Percentiles rank a stretch among this genome's conserved stretches.
Conservation (phyloP, 2,329 filamentous ascomycete genomes). For the Incumbomyces lentus region DNA sequence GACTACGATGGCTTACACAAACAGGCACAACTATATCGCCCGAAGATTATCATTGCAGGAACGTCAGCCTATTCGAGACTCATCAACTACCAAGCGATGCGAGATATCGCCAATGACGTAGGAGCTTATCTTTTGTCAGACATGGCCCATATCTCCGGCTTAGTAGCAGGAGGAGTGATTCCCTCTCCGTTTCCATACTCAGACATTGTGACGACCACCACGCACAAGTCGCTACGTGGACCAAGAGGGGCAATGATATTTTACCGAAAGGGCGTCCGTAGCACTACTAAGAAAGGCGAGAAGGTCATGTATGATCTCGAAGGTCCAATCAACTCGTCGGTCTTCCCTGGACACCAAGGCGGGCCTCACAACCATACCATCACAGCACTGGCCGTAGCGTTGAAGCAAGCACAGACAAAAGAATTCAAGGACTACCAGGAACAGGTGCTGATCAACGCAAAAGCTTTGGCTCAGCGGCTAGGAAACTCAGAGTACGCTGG, state of each 20-base stretch:
- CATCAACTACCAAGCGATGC: slow-evolving; percentile 90
- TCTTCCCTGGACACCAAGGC: slow-evolving; percentile 96
- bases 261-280: slow-evolving; percentile 84
- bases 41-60: slow-evolving; percentile 90
- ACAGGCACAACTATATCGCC: slow-evolving; percentile 76
- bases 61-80: slow-evolving; percentile 92
- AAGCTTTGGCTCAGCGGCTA: slow-evolving; percentile 59
- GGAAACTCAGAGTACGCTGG: slow-evolving; percentile 63
- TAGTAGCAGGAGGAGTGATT: slow-evolving; percentile 84
- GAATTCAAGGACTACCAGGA: slow-evolving; percentile 92
- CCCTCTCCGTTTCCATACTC: slow-evolving; percentile 80
- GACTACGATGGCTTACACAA: slow-evolving; percentile 90
- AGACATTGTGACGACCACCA: slow-evolving; percentile 95
- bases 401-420: slow-evolving; percentile 81
- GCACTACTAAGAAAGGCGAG: slow-evolving; percentile 76
- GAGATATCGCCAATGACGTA: slow-evolving; percentile 78
- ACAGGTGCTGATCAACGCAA: slow-evolving; percentile 80
- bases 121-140: slow-evolving; percentile 89
- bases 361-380: slow-evolving; percentile 99
- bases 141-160: slow-evolving; percentile 93
- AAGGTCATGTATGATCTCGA: slow-evolving; percentile 85
- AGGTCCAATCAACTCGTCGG: slow-evolving; percentile 84
- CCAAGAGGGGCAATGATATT: slow-evolving; percentile 97
- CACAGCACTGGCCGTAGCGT: slow-evolving; percentile 81
- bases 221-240: slow-evolving; percentile 92